Percentiles rank a stretch among this genome's conserved stretches.
These are phyloP conservation scores for Euphorbia celastroides DNA, from an alignment of 441 rosid species.

Conservation along the genomic window DNA sequence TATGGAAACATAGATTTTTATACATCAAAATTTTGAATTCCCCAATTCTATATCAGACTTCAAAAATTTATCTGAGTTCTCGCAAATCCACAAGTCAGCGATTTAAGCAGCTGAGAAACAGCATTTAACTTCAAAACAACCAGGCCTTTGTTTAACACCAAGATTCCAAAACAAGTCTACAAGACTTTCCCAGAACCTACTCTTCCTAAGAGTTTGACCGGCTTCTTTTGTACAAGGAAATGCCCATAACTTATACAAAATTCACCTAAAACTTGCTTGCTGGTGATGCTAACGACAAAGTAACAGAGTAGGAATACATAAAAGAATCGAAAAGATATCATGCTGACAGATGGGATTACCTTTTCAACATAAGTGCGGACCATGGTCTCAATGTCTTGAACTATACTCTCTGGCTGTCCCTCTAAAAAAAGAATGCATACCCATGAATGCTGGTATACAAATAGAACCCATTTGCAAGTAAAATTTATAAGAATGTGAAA, in stretches of 20 bases:
- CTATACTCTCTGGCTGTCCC: slow-evolving; percentile 83
- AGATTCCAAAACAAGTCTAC: not conserved
- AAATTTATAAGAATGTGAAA: slow-evolving; percentile 6
- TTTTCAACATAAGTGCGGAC: slow-evolving; percentile 69
- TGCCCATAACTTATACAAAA: not conserved
- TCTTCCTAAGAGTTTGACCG: not conserved
- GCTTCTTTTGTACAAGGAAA: not conserved
- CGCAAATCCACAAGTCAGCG: not conserved
- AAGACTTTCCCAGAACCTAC: not conserved
- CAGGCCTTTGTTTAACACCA: not conserved
- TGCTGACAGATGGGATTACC: slow-evolving; percentile 29
- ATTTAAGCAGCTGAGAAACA: not conserved
- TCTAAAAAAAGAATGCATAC: slow-evolving; percentile 37
- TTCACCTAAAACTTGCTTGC: not conserved
- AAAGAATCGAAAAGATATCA: slow-evolving; percentile 4
- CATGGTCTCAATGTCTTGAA: slow-evolving; percentile 70
- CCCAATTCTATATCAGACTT: not conserved
- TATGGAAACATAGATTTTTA: not conserved
- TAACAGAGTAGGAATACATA: not conserved
- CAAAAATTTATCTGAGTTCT: not conserved
- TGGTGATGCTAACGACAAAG: not conserved
- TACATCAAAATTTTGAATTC: not conserved
- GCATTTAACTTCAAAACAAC: not conserved
- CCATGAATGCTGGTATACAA: slow-evolving; percentile 8
- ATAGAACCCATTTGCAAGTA: not conserved